Conservation (phyloP, 2,329 filamentous ascomycete genomes). For the Botryotinia narcissicola region DNA sequence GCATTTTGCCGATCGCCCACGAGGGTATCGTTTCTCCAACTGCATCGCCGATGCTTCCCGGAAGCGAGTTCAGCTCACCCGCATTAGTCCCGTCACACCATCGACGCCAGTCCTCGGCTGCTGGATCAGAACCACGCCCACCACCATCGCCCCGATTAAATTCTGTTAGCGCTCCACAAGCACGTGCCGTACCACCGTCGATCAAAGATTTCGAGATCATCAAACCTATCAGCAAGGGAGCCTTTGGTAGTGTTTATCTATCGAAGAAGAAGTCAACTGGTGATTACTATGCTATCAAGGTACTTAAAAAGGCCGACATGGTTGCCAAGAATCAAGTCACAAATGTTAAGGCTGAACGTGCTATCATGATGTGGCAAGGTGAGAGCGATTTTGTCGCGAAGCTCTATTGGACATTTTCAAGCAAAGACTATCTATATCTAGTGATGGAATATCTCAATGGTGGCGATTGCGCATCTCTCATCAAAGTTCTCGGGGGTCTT, state of each 20-base stretch:
- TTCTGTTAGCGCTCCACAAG: constrained; percentile 74
- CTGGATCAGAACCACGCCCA: constrained; percentile 65
- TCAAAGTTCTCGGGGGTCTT: constrained; percentile 88
- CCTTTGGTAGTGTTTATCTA: constrained; percentile 95
- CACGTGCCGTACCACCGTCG: constrained; percentile 84
- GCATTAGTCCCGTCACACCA: constrained; percentile 67
- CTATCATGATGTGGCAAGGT: constrained; percentile 99
- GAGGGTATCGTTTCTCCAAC: constrained; percentile 79
- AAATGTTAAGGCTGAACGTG: constrained; percentile 96
- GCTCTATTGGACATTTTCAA: constrained; percentile 99
- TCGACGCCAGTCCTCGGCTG: constrained; percentile 86
- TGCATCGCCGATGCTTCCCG: constrained; percentile 80
- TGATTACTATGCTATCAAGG: constrained; percentile 98
- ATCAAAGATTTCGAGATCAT: constrained; percentile 99
- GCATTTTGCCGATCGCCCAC: constrained; percentile 56
- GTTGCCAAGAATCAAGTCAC: constrained; percentile 99
- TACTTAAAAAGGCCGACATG: constrained; percentile 99
- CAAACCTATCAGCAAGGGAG: constrained; percentile 98
- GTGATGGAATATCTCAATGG: constrained; percentile 99
- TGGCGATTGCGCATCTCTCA: constrained; percentile 92
- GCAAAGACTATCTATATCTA: constrained; percentile 96
- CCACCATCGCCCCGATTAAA: constrained; percentile 81
- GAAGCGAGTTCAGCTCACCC: constrained; percentile 78
- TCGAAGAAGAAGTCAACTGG: constrained; percentile 98
- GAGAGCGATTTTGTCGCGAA: constrained; percentile 99